Percentiles rank a stretch among this genome's conserved stretches.
phyloP scores from a whole-genome alignment of 176 grass and related monocot genomes.

The Bothriochloa decipiens region DNA sequence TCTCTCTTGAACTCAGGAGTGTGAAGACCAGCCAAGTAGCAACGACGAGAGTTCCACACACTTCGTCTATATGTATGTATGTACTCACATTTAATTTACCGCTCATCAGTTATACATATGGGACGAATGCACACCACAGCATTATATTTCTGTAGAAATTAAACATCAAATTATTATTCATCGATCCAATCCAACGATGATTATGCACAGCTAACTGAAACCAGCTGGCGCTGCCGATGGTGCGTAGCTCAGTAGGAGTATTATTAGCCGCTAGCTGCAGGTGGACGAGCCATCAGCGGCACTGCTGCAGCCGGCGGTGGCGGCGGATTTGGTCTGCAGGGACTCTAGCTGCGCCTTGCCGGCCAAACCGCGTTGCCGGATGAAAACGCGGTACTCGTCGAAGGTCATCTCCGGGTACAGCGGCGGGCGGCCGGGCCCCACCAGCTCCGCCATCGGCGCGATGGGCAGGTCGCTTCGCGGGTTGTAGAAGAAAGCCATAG shows the following conservation, averaged over 20 bases:
- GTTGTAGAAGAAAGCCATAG: constrained; percentile 93
- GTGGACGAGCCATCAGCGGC: background rate
- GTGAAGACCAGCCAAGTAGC: background rate
- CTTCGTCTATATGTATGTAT: background rate
- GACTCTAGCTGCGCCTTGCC: constrained; percentile 74
- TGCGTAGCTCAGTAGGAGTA: background rate
- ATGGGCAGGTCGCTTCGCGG: constrained; percentile 64
- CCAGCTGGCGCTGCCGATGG: background rate
- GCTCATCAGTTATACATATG: background rate
- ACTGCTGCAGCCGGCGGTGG: background rate
- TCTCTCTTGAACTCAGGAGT: background rate
- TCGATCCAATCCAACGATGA: background rate
- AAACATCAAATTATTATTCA: constrained; percentile 26
- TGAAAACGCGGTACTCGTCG: constrained; percentile 70
- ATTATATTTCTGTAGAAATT: background rate
- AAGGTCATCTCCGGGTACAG: constrained; percentile 78
- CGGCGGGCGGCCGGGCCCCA: constrained; percentile 45
- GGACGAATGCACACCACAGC: background rate
- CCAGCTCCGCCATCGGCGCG: constrained; percentile 60
- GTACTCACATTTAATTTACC: background rate
- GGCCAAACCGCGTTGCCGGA: constrained; percentile 60
- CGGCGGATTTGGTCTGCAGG: constrained; percentile 19
- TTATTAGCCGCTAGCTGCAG: constrained; percentile 4
- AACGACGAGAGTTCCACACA: background rate
- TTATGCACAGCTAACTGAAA: constrained; percentile 10